A percentile compares a stretch with the other conserved stretches of the same genome.
phyloP scores from a whole-genome alignment of 306 rosid genomes.

The Hippophae rhamnoides region DNA sequence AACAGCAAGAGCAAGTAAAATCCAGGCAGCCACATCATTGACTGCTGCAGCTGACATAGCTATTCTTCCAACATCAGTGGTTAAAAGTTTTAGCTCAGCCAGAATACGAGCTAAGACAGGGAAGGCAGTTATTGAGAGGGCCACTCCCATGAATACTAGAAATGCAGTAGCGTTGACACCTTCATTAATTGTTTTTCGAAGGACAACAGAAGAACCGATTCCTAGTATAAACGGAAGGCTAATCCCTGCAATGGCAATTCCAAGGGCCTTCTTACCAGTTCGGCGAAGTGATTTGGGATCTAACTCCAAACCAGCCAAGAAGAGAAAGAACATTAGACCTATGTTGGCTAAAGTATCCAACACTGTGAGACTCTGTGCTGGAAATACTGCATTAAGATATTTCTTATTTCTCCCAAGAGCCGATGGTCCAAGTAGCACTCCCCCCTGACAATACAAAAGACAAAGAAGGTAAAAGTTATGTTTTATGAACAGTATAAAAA shows the following conservation, averaged over 20 bases:
- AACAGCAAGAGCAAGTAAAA: conserved; percentile 85
- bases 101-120: conserved; percentile 86
- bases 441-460: conserved; percentile 35
- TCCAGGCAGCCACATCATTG: conserved; percentile 86
- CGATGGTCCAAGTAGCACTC: conserved; percentile 64
- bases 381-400: conserved; percentile 38
- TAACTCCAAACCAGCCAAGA: conserved; percentile 54
- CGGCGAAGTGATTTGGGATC: conserved; percentile 37
- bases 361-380: conserved; percentile 44
- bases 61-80: conserved; percentile 61
- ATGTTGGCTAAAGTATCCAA: conserved; percentile 59
- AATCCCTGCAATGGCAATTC: conserved; percentile 57
- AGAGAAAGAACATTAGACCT: conserved; percentile 62
- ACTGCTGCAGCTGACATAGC: conserved; percentile 98
- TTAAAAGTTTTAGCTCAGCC: conserved; percentile 87
- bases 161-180: conserved; percentile 43
- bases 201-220: conserved; percentile 48
- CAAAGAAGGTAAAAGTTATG: background rate
- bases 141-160: conserved; percentile 64
- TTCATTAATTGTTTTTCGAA: conserved; percentile 37
- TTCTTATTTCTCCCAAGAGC: conserved; percentile 37
- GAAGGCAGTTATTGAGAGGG: conserved; percentile 72
- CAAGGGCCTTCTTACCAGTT: conserved; percentile 48
- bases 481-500: no score
- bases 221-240: conserved; percentile 53